Conservation (phyloP, 805 yeast species). For the Wickerhamomyces bovis region DNA sequence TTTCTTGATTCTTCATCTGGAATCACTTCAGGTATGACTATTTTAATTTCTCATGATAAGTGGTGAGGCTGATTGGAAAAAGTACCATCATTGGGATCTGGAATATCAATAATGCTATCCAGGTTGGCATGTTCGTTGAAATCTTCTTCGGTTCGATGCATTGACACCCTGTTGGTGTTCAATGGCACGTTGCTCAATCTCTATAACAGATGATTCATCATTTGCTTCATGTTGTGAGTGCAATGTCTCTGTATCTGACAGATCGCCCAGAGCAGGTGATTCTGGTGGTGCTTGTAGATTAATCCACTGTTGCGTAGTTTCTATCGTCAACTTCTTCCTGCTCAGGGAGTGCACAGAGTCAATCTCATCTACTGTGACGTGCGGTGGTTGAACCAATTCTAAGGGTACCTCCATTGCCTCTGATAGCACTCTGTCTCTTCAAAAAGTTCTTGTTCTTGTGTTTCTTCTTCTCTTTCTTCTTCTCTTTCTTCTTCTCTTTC, state of each 20-base stretch:
- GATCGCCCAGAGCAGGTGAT: conserved; percentile 11
- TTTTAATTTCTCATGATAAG: neutral
- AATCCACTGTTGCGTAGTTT: neutral
- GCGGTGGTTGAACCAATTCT: too few relatives aligned
- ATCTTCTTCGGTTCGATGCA: conserved; percentile 1
- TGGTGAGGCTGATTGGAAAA: neutral
- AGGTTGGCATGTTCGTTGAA: conserved; percentile 20
- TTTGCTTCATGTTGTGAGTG: conserved; percentile 12
- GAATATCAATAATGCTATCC: conserved; percentile 19
- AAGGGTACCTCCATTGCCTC: too few relatives aligned
- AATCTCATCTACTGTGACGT: too few relatives aligned
- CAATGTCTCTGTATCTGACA: conserved; percentile 21
- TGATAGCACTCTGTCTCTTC: too few relatives aligned
- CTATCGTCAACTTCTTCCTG: conserved; percentile 3
- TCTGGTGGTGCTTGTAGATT: conserved; percentile 4
- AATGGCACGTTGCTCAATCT: conserved; percentile 1
- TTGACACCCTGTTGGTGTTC: neutral
- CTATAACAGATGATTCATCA: conserved; percentile 1
- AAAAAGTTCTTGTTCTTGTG: too few relatives aligned
- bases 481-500: conserved; percentile 1
- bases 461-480: neutral
- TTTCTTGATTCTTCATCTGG: neutral
- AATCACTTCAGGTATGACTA: neutral
- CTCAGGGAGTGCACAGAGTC: neutral
- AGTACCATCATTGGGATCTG: conserved; percentile 7